Evolutionary conservation across 1,284 basidiomycete genomes (phyloP).

Genomic region (Mycena citricolor): DNA sequence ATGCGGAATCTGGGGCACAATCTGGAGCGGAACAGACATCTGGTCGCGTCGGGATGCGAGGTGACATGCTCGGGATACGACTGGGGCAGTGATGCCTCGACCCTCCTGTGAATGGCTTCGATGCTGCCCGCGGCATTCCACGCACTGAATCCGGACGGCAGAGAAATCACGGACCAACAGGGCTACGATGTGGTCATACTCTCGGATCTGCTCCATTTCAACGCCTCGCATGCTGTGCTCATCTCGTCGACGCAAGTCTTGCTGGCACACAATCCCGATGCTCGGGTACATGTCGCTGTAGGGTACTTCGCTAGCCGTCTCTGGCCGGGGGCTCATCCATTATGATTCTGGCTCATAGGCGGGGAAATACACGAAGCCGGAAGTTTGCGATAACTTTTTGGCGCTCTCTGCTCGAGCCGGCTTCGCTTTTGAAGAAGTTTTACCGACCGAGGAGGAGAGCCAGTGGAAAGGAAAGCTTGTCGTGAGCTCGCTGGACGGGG

Average conservation of each 20-base stretch:
- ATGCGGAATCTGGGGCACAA: slow-evolving; percentile 55
- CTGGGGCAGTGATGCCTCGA: slow-evolving; percentile 54
- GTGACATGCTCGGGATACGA: slow-evolving; percentile 54
- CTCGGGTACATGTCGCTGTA: slow-evolving; percentile 57
- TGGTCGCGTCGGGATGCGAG: slow-evolving; percentile 38
- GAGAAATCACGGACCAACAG: slow-evolving; percentile 18
- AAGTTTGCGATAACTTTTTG: slow-evolving; percentile 59
- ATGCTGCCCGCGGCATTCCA: not conserved
- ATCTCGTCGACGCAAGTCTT: slow-evolving; percentile 49
- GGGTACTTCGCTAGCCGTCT: slow-evolving; percentile 11
- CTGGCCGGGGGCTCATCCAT: not conserved
- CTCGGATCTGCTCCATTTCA: slow-evolving; percentile 70
- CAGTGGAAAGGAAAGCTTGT: slow-evolving; percentile 49
- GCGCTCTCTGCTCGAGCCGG: slow-evolving; percentile 40
- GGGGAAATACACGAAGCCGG: slow-evolving; percentile 58
- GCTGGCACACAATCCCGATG: slow-evolving; percentile 40
- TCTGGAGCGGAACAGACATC: slow-evolving; percentile 45
- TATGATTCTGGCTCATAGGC: slow-evolving; percentile 33
- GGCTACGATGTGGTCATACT: slow-evolving; percentile 63
- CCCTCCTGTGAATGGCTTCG: slow-evolving; percentile 42
- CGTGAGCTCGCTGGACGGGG: slow-evolving; percentile 47
- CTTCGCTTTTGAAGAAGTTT: slow-evolving; percentile 46
- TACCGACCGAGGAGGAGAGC: slow-evolving; percentile 11
- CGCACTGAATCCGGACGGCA: slow-evolving; percentile 26
- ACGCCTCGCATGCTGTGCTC: slow-evolving; percentile 57